These are phyloP conservation scores for Ophiocordyceps camponoti-saundersi DNA, from an alignment of 2,329 filamentous ascomycete genomes.

Conservation along the genomic window DNA sequence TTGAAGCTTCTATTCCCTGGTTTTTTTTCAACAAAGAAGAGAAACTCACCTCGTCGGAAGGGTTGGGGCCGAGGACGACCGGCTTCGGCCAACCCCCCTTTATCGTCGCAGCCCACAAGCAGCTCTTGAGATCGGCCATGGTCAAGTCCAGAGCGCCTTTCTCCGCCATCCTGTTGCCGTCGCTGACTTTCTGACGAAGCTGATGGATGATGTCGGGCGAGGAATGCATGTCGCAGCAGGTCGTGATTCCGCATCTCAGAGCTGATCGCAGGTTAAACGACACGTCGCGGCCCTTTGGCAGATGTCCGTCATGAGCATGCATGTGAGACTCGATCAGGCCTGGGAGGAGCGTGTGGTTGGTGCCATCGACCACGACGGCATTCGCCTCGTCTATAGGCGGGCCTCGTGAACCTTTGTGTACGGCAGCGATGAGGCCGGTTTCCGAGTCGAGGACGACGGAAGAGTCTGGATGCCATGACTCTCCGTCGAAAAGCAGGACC, in stretches of 20 bases:
- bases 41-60: neutral
- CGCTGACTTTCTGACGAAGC: neutral
- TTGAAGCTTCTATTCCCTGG: neutral
- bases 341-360: neutral
- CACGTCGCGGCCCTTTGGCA: neutral
- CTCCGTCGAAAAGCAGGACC: neutral
- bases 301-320: neutral
- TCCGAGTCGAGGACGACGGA: neutral
- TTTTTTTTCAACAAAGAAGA: neutral
- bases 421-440: neutral
- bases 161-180: neutral
- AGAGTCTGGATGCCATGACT: neutral
- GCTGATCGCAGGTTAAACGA: neutral
- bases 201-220: neutral
- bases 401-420: neutral
- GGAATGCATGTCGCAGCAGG: neutral
- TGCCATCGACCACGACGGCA: neutral
- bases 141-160: neutral
- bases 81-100: neutral
- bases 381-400: neutral
- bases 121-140: neutral
- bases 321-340: neutral
- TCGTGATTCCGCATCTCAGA: neutral
- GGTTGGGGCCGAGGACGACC: neutral
- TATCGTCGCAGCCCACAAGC: neutral